Conservation (phyloP, 1,284 basidiomycete genomes). For the Leucoagaricus sp. region DNA sequence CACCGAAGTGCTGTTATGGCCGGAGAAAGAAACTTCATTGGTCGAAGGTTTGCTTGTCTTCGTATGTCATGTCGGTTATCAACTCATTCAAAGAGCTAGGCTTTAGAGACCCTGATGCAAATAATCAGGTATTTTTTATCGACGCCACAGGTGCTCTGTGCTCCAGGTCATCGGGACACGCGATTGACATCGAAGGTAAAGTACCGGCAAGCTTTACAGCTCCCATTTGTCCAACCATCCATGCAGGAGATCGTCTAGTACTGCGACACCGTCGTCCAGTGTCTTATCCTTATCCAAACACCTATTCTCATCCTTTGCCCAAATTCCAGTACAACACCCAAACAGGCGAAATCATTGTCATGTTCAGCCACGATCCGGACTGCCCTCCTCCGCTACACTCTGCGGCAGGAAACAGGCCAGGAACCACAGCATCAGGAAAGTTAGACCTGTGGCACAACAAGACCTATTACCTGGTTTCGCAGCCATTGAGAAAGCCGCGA, state of each 20-base stretch:
- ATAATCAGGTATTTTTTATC: conserved; percentile 84
- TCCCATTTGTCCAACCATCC: not conserved
- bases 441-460: conserved; percentile 53
- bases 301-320: conserved; percentile 74
- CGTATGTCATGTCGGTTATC: not conserved
- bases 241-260: conserved; percentile 62
- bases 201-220: conserved; percentile 11
- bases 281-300: conserved; percentile 72
- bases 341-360: conserved; percentile 59
- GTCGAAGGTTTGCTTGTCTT: conserved; percentile 59
- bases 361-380: conserved; percentile 62
- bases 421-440: conserved; percentile 25
- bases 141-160: conserved; percentile 74
- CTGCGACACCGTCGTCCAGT: conserved; percentile 74
- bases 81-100: conserved; percentile 36
- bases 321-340: conserved; percentile 58
- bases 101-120: conserved; percentile 62
- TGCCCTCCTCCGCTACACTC: conserved; percentile 40
- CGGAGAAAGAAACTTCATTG: conserved; percentile 69
- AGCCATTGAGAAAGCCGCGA: conserved; percentile 66
- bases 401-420: not conserved
- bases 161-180: conserved; percentile 77
- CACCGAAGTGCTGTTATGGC: conserved; percentile 63
- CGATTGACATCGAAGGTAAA: conserved; percentile 73
- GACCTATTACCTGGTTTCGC: conserved; percentile 60